These are phyloP conservation scores for Exutisphaerella laricina DNA, from an alignment of 2,329 filamentous ascomycete species.

Conservation along the genomic window DNA sequence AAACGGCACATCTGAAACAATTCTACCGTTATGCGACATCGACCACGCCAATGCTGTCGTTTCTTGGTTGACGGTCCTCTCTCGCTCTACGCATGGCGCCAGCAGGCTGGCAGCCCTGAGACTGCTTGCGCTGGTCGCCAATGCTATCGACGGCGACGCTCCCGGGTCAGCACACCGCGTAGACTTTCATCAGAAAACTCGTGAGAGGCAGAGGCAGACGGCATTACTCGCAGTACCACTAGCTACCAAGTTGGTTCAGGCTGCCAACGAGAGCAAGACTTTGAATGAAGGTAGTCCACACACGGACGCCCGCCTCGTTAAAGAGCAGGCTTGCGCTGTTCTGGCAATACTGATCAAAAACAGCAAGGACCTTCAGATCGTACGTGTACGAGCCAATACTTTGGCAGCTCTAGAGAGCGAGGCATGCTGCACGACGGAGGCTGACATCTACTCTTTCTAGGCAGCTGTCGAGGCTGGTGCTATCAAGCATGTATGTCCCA, in stretches of 20 bases:
- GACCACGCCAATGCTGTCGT: conserved; percentile 45
- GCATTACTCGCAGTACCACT: conserved; percentile 44
- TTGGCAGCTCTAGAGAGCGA: too few species aligned
- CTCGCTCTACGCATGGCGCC: conserved; percentile 37
- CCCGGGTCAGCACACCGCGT: conserved; percentile 32
- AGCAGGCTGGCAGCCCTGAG: conserved; percentile 40
- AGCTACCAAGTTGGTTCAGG: conserved; percentile 45
- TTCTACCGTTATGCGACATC: conserved; percentile 27
- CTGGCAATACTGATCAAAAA: conserved; percentile 75
- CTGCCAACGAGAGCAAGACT: conserved; percentile 25
- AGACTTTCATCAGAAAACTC: conserved; percentile 31
- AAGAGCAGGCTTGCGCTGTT: conserved; percentile 67
- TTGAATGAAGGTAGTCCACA: conserved; percentile 17
- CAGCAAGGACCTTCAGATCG: conserved; percentile 71
- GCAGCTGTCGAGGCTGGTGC: conserved; percentile 65
- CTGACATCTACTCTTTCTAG: too few species aligned
- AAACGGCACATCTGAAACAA: conserved; percentile 9
- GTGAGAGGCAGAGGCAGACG: conserved; percentile 39
- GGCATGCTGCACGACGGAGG: too few species aligned
- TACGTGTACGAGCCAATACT: too few species aligned
- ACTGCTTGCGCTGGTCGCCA: conserved; percentile 35
- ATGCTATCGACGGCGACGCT: conserved; percentile 32
- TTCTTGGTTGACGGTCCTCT: conserved; percentile 44
- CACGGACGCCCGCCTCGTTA: conserved; percentile 46
- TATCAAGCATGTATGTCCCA: conserved; percentile 56